These are phyloP conservation scores for Mrakia frigida DNA, from an alignment of 768 basidiomycete species.

Conservation along the genomic window DNA sequence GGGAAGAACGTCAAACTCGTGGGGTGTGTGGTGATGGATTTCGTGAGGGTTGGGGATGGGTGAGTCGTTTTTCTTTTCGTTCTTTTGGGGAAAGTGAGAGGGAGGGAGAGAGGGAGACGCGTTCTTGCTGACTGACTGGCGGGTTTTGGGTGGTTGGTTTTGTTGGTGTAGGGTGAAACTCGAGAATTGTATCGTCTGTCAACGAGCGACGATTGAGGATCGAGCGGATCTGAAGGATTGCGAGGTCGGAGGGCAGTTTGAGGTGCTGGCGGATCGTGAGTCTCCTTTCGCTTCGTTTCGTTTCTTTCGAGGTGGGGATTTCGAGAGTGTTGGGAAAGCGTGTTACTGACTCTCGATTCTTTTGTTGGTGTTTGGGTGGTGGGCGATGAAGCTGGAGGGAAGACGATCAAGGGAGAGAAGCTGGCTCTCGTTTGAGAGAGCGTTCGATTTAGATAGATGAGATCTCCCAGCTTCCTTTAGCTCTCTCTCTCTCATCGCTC, in stretches of 20 bases:
- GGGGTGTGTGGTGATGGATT: constrained; percentile 79
- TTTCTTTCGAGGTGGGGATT: background rate
- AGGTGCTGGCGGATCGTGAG: constrained; percentile 42
- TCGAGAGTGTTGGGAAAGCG: no score
- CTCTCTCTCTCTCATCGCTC: no score
- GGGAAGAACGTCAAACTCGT: constrained; percentile 77
- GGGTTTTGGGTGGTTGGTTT: background rate
- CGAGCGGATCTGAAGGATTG: constrained; percentile 44
- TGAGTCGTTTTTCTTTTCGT: constrained; percentile 44
- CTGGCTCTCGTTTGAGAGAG: constrained; percentile 6
- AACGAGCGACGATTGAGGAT: constrained; percentile 43
- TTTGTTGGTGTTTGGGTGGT: background rate
- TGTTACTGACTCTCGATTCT: background rate
- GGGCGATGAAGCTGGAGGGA: constrained; percentile 4
- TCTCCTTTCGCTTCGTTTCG: background rate
- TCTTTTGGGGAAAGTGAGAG: background rate
- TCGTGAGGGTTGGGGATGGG: constrained; percentile 85
- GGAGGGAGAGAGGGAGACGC: background rate
- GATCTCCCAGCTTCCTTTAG: no score
- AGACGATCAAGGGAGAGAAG: constrained; percentile 28
- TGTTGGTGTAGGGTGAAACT: constrained; percentile 22
- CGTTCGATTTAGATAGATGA: background rate
- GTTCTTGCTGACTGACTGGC: background rate
- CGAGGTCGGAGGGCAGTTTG: constrained; percentile 45
- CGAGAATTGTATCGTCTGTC: constrained; percentile 40